A percentile compares a stretch with the other conserved stretches of the same genome.
Conservation (phyloP, 1,284 basidiomycete species). For the Fistulinella cinereoalba region DNA sequence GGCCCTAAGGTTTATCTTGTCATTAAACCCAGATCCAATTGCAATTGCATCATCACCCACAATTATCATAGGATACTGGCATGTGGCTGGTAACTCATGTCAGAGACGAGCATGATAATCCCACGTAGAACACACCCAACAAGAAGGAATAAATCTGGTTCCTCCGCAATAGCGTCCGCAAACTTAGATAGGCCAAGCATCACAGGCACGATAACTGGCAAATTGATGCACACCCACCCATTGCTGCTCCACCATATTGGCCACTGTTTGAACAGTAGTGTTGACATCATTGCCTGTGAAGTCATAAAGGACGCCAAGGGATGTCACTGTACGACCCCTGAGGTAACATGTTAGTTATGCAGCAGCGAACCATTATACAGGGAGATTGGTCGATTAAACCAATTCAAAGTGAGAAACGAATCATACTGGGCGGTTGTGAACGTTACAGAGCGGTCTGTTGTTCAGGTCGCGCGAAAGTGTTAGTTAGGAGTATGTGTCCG, state of each 20-base stretch:
- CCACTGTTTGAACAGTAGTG: slow-evolving; percentile 72
- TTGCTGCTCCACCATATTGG: slow-evolving; percentile 70
- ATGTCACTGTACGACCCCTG: slow-evolving; percentile 71
- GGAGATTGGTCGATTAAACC: too few species aligned
- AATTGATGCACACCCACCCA: slow-evolving; percentile 48
- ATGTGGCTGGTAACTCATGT: slow-evolving; percentile 50
- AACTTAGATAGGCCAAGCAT: slow-evolving; percentile 47
- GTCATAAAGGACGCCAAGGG: slow-evolving; percentile 79
- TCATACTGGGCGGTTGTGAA: slow-evolving; percentile 73
- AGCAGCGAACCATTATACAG: too few species aligned
- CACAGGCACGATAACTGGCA: not conserved
- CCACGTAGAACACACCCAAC: slow-evolving; percentile 48
- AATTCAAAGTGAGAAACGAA: not conserved
- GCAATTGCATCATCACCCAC: slow-evolving; percentile 32
- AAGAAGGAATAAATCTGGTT: slow-evolving; percentile 79
- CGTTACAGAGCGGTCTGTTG: slow-evolving; percentile 60
- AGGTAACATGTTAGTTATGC: not conserved
- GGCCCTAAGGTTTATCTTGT: slow-evolving; percentile 45
- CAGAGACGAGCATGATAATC: not conserved
- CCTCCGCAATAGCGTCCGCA: slow-evolving; percentile 70
- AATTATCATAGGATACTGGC: slow-evolving; percentile 63
- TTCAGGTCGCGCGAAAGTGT: too few species aligned
- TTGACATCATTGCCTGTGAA: slow-evolving; percentile 65
- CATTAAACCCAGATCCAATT: not conserved
- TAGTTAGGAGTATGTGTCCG: too few species aligned